Conservation (phyloP, 2,329 filamentous ascomycete genomes). For the Setomelanomma holmii region DNA sequence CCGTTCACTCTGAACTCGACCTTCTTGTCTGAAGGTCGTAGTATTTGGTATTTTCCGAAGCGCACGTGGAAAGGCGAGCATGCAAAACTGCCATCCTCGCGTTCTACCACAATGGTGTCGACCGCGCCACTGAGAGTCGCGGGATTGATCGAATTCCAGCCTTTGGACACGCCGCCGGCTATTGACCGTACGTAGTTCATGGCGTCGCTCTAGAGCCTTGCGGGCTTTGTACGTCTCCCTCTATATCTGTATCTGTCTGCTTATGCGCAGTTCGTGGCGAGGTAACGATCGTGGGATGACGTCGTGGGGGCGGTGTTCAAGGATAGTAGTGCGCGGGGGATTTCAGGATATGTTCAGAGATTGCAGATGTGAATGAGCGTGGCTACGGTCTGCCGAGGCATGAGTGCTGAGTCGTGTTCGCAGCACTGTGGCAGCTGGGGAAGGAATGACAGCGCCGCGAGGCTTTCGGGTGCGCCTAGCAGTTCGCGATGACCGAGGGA, state of each 20-base stretch:
- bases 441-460: background rate
- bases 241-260: no score
- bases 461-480: conserved; percentile 7
- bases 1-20: conserved; percentile 98
- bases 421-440: background rate
- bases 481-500: background rate
- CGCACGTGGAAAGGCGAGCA: conserved; percentile 99
- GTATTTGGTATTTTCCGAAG: conserved; percentile 96
- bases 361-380: conserved; percentile 17
- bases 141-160: conserved; percentile 99
- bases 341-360: background rate
- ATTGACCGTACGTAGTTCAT: conserved; percentile 99
- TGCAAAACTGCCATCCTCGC: conserved; percentile 83
- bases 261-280: no score
- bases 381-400: background rate
- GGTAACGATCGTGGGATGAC: background rate
- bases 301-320: background rate
- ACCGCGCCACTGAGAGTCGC: conserved; percentile 97
- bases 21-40: conserved; percentile 97
- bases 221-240: no score
- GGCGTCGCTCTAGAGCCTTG: no score
- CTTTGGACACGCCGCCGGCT: conserved; percentile 94
- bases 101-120: conserved; percentile 97
- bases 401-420: background rate
- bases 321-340: background rate